These are phyloP conservation scores for Entomortierella parvispora DNA, from an alignment of 192 early-diverging fungal species.

Conservation along the genomic window DNA sequence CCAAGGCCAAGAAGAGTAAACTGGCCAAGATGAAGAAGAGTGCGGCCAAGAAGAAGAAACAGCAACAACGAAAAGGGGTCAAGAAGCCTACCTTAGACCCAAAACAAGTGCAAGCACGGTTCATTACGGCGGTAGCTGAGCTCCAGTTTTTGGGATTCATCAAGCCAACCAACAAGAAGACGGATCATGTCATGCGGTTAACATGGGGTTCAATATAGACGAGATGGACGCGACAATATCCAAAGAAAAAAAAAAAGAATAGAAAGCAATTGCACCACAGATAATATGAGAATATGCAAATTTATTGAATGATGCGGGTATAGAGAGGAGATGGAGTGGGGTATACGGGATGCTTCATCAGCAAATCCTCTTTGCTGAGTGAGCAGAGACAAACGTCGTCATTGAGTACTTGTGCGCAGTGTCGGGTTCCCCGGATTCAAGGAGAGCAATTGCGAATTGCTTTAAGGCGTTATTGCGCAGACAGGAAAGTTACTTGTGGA, in stretches of 20 bases:
- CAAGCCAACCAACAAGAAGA: slow-evolving; percentile 88
- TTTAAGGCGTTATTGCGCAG: no score
- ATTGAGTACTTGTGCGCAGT: no score
- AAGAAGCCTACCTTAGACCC: slow-evolving; percentile 21
- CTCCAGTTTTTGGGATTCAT: slow-evolving; percentile 92
- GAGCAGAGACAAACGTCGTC: no score
- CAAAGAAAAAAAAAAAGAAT: neutral
- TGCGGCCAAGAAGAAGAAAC: neutral
- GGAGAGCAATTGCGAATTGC: no score
- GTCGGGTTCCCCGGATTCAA: no score
- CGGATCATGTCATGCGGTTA: slow-evolving; percentile 90
- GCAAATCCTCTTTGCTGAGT: no score
- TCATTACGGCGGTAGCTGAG: slow-evolving; percentile 85
- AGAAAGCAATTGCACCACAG: no score
- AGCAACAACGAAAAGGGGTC: neutral
- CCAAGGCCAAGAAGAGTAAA: slow-evolving; percentile 1
- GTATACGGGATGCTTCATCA: no score
- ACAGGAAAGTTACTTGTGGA: no score
- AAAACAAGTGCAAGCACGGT: slow-evolving; percentile 72
- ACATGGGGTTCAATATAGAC: slow-evolving; percentile 73
- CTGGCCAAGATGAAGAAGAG: slow-evolving; percentile 1
- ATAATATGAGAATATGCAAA: no score
- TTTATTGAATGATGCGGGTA: no score
- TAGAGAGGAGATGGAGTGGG: no score
- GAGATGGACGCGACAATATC: neutral